Evolutionary conservation across 257 asterid species (phyloP).

Genomic region (Solanum corneliomulleri): DNA sequence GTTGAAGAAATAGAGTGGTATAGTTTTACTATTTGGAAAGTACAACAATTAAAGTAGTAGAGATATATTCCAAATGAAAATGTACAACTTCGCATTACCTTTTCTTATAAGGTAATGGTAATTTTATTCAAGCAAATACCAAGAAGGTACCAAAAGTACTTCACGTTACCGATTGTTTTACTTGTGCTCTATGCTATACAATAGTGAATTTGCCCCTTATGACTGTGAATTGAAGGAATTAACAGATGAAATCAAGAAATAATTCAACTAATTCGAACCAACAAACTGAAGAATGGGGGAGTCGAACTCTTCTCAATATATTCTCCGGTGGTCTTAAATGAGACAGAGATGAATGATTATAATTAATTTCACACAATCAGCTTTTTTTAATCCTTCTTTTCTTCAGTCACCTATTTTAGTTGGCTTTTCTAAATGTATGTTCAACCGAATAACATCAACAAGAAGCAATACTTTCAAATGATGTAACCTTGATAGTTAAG

Average conservation of each 20-base stretch:
- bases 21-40: neutral
- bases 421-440: neutral
- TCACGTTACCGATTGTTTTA: neutral
- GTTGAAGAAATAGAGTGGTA: neutral
- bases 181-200: neutral
- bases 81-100: neutral
- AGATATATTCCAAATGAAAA: neutral
- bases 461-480: neutral
- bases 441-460: neutral
- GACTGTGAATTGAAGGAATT: neutral
- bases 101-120: neutral
- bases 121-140: neutral
- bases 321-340: neutral
- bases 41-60: neutral
- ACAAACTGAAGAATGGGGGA: neutral
- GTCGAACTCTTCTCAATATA: neutral
- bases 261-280: neutral
- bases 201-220: neutral
- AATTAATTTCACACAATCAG: neutral
- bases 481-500: neutral
- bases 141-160: neutral
- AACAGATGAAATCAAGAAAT: neutral
- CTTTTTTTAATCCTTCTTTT: neutral
- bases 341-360: neutral
- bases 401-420: neutral